Conservation (phyloP, 306 rosid species). For the Acacia crassicarpa region DNA sequence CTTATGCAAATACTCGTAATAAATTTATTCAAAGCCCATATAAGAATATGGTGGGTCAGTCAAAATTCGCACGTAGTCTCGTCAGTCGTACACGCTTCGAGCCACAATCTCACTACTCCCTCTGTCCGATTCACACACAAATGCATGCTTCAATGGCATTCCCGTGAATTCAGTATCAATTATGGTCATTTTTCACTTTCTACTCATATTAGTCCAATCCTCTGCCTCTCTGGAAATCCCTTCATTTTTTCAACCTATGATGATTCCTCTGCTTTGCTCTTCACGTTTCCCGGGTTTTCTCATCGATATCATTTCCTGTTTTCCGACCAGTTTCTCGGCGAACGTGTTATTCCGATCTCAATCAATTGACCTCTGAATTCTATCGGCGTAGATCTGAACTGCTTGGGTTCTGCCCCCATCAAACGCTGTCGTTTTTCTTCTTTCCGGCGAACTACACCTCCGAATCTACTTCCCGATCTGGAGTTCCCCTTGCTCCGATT, state of each 20-base stretch:
- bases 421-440: background rate
- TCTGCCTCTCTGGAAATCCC: background rate
- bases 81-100: background rate
- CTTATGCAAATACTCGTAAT: no score
- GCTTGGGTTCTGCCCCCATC: background rate
- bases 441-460: background rate
- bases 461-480: background rate
- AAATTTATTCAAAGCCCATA: background rate
- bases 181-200: background rate
- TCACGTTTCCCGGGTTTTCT: background rate
- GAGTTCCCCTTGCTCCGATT: slow-evolving; percentile 6
- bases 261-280: background rate
- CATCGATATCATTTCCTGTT: background rate
- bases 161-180: background rate
- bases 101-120: background rate
- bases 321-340: background rate
- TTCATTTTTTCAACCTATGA: background rate
- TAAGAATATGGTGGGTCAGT: background rate
- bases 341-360: background rate
- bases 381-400: background rate
- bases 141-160: background rate
- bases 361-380: background rate
- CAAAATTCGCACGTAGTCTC: background rate
- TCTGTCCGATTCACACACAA: background rate
- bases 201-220: background rate